Percentiles rank a stretch among this genome's conserved stretches.
Conservation (phyloP, 2,329 filamentous ascomycete genomes). For the Stemphylium vesicarium region DNA sequence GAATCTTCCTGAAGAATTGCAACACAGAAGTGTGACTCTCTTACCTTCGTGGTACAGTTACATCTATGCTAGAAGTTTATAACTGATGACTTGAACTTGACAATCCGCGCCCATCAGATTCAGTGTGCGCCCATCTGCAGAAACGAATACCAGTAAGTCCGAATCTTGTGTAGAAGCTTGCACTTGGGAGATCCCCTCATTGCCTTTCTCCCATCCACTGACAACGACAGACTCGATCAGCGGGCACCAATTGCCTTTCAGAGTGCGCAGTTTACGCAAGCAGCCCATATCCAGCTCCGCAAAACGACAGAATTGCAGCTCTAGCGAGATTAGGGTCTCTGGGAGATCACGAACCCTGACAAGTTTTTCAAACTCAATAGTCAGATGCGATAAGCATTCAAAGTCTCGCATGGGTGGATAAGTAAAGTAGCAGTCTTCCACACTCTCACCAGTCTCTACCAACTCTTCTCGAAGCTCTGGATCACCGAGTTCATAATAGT, state of each 20-base stretch:
- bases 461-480: not conserved
- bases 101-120: not conserved
- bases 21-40: not conserved
- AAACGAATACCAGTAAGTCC: not conserved
- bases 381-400: not conserved
- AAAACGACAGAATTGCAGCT: not conserved
- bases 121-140: not conserved
- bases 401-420: constrained; percentile 1
- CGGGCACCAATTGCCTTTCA: constrained; percentile 6
- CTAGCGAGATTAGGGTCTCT: not conserved
- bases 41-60: no score
- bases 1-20: no score
- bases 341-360: not conserved
- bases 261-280: not conserved
- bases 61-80: no score
- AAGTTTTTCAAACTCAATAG: constrained; percentile 6
- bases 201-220: not conserved
- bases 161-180: not conserved
- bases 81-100: not conserved
- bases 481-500: not conserved
- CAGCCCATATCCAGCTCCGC: not conserved
- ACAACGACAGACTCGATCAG: not conserved
- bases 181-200: not conserved
- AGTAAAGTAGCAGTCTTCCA: not conserved
- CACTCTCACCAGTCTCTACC: not conserved